These are phyloP conservation scores for Phytophthora kernoviae DNA, from an alignment of 352 stramenopile genomes.

Conservation along the genomic window DNA sequence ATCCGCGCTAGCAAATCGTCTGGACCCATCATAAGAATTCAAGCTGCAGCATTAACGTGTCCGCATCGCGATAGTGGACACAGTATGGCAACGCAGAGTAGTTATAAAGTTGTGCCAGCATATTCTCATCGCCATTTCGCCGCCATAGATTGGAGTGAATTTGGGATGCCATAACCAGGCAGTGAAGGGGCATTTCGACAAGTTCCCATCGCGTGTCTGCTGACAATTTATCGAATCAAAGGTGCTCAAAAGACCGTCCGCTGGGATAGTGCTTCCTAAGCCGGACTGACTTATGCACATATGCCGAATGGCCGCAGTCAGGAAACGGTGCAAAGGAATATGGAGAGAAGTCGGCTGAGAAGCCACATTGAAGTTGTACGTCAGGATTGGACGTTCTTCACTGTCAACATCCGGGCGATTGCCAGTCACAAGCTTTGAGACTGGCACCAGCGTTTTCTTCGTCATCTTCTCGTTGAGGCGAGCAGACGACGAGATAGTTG, in stretches of 20 bases:
- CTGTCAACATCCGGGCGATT: conserved; percentile 12
- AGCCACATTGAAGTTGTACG: conserved; percentile 76
- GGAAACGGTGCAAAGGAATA: conserved; percentile 83
- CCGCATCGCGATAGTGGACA: conserved; percentile 84
- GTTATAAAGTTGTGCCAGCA: conserved; percentile 90
- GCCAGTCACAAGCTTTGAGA: conserved; percentile 36
- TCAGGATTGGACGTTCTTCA: conserved; percentile 29
- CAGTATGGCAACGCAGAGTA: conserved; percentile 89
- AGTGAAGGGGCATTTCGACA: conserved; percentile 79
- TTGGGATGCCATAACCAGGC: conserved; percentile 85
- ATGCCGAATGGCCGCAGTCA: conserved; percentile 73
- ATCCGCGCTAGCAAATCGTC: conserved; percentile 70
- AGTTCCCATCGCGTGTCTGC: conserved; percentile 60
- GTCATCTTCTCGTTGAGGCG: conserved; percentile 50
- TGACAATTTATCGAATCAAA: conserved; percentile 65
- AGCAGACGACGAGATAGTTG: conserved; percentile 49
- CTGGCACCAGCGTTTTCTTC: conserved; percentile 53
- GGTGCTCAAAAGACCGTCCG: conserved; percentile 47
- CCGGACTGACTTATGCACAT: conserved; percentile 62
- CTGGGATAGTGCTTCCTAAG: conserved; percentile 51
- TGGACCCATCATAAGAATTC: conserved; percentile 66
- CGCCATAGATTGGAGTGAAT: conserved; percentile 90
- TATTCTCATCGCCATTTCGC: conserved; percentile 89
- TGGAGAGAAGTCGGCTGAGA: conserved; percentile 71
- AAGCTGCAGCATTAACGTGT: conserved; percentile 83